A percentile compares a stretch with the other conserved stretches of the same genome.
phyloP scores from a whole-genome alignment of 2,329 filamentous ascomycete species.

The Pezicula carpinea region DNA sequence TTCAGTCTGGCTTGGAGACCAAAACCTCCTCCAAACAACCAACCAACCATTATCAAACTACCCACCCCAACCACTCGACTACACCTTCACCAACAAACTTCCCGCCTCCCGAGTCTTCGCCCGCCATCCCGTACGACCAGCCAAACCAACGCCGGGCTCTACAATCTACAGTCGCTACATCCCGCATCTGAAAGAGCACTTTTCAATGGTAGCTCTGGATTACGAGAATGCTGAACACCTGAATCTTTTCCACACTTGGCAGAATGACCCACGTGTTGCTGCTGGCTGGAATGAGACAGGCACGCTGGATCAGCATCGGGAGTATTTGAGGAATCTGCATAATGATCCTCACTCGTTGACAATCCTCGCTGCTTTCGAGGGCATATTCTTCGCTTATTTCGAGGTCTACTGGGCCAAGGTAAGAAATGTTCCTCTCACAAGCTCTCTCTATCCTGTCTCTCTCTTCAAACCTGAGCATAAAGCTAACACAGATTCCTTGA shows the following conservation, averaged over 20 bases:
- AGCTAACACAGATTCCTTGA: neutral
- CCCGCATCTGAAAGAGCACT: slow-evolving; percentile 69
- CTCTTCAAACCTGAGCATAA: no score
- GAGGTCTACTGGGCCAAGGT: slow-evolving; percentile 76
- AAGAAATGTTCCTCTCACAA: slow-evolving; percentile 17
- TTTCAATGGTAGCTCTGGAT: slow-evolving; percentile 72
- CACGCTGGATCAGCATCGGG: slow-evolving; percentile 67
- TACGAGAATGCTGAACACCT: slow-evolving; percentile 61
- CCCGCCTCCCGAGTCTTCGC: slow-evolving; percentile 37
- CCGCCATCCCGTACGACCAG: slow-evolving; percentile 65
- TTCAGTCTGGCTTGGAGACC: slow-evolving; percentile 46
- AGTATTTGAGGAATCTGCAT: slow-evolving; percentile 61
- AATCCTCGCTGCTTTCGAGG: slow-evolving; percentile 67
- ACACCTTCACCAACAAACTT: slow-evolving; percentile 35
- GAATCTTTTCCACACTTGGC: slow-evolving; percentile 71
- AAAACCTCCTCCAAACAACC: slow-evolving; percentile 37
- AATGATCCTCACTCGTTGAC: slow-evolving; percentile 68
- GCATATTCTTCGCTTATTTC: slow-evolving; percentile 69
- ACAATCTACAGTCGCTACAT: slow-evolving; percentile 76
- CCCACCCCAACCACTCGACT: slow-evolving; percentile 36
- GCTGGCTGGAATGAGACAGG: slow-evolving; percentile 78
- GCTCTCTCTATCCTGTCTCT: neutral
- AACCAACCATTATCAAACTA: slow-evolving; percentile 21
- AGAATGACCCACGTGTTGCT: slow-evolving; percentile 77
- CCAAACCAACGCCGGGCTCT: slow-evolving; percentile 66